These are phyloP conservation scores for Solanum hybrid DNA, from an alignment of 305 asterid species.

Conservation along the genomic window DNA sequence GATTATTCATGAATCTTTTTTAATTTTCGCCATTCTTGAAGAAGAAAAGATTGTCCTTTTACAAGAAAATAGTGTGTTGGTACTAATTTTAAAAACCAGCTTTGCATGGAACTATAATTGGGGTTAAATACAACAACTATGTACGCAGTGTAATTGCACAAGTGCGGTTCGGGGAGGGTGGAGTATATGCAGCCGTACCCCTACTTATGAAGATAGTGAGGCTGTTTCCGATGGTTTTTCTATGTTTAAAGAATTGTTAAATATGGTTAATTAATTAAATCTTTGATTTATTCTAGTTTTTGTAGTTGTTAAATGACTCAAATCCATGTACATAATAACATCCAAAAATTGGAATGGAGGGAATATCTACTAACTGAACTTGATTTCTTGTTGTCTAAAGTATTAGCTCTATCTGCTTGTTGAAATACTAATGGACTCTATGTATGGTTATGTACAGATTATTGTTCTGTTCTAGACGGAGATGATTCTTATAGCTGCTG, in stretches of 20 bases:
- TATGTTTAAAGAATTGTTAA: neutral
- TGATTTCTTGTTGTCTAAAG: neutral
- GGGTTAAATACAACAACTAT: neutral
- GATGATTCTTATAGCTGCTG: slow-evolving; percentile 79
- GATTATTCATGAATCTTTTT: neutral
- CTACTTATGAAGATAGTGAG: neutral
- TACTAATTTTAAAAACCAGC: neutral
- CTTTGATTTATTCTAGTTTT: neutral
- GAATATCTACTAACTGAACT: neutral
- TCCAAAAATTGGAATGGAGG: neutral
- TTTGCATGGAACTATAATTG: neutral
- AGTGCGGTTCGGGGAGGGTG: neutral
- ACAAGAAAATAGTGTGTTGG: neutral
- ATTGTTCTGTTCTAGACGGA: slow-evolving; percentile 77
- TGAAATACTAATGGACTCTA: neutral
- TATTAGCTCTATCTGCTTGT: neutral
- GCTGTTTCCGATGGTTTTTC: neutral
- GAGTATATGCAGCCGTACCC: too few species aligned
- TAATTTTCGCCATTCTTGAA: neutral
- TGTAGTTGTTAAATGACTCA: neutral
- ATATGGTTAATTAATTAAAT: neutral
- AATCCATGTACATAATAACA: neutral
- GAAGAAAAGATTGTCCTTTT: neutral
- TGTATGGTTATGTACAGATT: slow-evolving; percentile 39
- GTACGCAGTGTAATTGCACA: neutral